These are phyloP conservation scores for Micractinium conductrix DNA, from an alignment of 139 green algal species.

Conservation along the genomic window DNA sequence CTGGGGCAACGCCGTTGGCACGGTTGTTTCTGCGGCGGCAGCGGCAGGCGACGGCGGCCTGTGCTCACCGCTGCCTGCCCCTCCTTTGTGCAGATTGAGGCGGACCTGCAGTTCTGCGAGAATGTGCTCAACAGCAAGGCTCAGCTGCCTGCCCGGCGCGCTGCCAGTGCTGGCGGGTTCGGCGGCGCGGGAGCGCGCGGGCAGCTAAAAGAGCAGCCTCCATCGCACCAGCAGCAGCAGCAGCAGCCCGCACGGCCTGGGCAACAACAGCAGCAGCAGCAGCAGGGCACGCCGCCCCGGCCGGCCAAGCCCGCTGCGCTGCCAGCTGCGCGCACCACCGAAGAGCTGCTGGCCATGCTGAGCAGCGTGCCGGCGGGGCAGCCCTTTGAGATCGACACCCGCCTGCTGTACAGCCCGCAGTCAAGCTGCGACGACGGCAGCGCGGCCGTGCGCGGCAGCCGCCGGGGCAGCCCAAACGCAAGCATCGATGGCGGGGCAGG, in stretches of 20 bases:
- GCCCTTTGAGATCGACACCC: slow-evolving; percentile 47
- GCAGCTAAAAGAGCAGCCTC: background rate
- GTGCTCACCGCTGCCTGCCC: background rate
- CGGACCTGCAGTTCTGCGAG: slow-evolving; percentile 32
- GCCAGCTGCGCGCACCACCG: slow-evolving; percentile 33
- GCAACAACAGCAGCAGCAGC: background rate
- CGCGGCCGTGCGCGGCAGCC: background rate
- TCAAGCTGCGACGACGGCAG: background rate
- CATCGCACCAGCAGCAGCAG: background rate
- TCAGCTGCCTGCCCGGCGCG: background rate
- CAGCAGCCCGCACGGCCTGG: background rate
- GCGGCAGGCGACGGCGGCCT: no score
- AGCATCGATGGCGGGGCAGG: background rate
- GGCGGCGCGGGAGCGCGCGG: background rate
- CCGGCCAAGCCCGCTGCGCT: background rate
- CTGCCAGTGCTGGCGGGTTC: no score
- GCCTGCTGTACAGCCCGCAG: slow-evolving; percentile 35
- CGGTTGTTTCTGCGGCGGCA: background rate
- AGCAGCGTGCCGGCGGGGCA: slow-evolving; percentile 53
- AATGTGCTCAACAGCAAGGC: slow-evolving; percentile 11
- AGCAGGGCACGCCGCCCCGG: background rate
- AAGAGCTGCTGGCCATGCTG: slow-evolving; percentile 66
- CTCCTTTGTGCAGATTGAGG: slow-evolving; percentile 16
- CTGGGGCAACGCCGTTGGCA: no score
- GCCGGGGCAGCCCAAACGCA: background rate